These are phyloP conservation scores for Neofusicoccum parvum DNA, from an alignment of 2,329 filamentous ascomycete genomes.

Conservation along the genomic window DNA sequence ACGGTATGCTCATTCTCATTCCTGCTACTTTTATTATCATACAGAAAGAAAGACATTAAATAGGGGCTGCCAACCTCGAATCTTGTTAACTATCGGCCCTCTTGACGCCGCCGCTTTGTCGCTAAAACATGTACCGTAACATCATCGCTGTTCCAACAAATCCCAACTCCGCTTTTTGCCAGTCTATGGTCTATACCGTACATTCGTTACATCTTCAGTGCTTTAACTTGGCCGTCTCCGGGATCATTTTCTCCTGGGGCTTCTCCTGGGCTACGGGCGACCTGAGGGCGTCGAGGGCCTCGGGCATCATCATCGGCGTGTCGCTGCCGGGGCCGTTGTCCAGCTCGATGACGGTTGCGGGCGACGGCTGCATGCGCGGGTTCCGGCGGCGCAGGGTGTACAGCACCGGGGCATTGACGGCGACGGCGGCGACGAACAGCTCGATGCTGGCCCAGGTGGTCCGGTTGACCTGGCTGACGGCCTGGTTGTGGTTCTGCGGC, in stretches of 20 bases:
- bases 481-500: conserved; percentile 15
- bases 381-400: neutral
- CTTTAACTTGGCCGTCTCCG: neutral
- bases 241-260: neutral
- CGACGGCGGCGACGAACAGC: neutral
- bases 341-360: neutral
- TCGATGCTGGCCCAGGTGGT: conserved; percentile 16
- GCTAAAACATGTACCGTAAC: too few species aligned
- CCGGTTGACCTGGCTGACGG: conserved; percentile 8
- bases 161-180: too few species aligned
- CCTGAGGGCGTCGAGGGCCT: neutral
- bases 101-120: too few species aligned
- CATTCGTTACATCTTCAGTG: too few species aligned
- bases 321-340: neutral
- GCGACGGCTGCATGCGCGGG: neutral
- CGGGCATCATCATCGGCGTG: conserved; percentile 1
- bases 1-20: too few species aligned
- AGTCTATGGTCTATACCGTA: too few species aligned
- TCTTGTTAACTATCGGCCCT: too few species aligned
- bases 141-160: too few species aligned
- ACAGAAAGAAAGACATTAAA: too few species aligned
- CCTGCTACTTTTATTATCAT: too few species aligned
- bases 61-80: too few species aligned
- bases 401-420: conserved; percentile 3
- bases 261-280: neutral